Base-by-base conservation (phyloP, 768 basidiomycete genomes). In the Xerocomellus intermedius region DNA sequence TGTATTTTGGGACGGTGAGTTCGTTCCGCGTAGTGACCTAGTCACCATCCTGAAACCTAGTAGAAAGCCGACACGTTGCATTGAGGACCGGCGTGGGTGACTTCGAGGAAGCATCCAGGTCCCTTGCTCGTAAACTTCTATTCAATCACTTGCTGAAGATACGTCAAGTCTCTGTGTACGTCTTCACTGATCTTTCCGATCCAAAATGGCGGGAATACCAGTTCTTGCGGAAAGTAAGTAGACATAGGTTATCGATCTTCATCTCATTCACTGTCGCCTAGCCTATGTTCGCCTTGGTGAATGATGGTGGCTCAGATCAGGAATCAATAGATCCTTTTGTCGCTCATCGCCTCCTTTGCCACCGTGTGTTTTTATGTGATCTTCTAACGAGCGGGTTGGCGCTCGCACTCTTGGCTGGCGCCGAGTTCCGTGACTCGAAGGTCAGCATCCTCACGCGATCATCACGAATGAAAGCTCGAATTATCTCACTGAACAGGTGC, bases 261-360 rank as follows among this genome's bases (percentile, higher is more conserved):
- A 33, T 28, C 38, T 24, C 32, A 16, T 55, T 69, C 41, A 73
- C 44, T 7, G 3, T 38, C 8, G 14, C 33, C 30, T 56, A 87
- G 83, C 86, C 87, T 2, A 86, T 89, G 84, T 87, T 86, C 52
- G 74, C 81, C 28, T 73, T 89, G 69, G 70, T 75, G 19, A 79
- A 81, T 55, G 85, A 85, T 50, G 85, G 82, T 8, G 80, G 76
- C 8, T 53, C 65, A 8, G 57, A 59, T 21, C 39, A 46, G 7
- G 49, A 50, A 22, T 60, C 42, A 42, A 19, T 16, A 2, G 59
- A 59, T 22, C 39, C 52, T 21, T 54, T 63, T 10, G 49, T 56
- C 8, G 52, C 65, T 1, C 68, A 64, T 28, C 67, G 72, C 21
- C 66, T 77, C 16, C 70, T 87, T 2, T 59, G 68, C 5, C 82